These are phyloP conservation scores for Strobilomyces echinocephalus DNA, from an alignment of 768 basidiomycete species.

Conservation along the genomic window DNA sequence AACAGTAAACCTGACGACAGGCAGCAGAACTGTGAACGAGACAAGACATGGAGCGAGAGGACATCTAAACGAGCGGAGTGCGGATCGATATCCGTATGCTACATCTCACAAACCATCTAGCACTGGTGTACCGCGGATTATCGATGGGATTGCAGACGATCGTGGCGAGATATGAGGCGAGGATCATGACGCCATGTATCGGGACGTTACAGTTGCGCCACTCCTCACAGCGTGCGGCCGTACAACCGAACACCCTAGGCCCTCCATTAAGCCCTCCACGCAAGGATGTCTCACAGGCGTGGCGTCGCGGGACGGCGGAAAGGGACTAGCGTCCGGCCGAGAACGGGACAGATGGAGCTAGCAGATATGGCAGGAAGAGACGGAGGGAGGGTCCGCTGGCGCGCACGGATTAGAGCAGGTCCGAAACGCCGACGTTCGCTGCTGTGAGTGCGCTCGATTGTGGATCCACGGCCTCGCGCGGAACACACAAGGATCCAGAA, in stretches of 20 bases:
- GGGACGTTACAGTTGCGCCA: too few species aligned
- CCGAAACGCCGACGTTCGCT: conserved; percentile 7
- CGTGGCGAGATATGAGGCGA: conserved; percentile 1
- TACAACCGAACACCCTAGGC: conserved; percentile 11
- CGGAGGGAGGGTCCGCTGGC: neutral
- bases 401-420: too few species aligned
- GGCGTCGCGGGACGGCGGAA: neutral
- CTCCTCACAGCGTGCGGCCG: too few species aligned
- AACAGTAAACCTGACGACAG: conserved; percentile 3
- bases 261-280: conserved; percentile 15
- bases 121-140: conserved; percentile 9
- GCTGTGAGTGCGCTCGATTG: too few species aligned
- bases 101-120: neutral
- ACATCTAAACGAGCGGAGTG: conserved; percentile 12
- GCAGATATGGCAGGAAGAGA: conserved; percentile 14
- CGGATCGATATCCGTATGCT: conserved; percentile 14
- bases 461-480: conserved; percentile 5
- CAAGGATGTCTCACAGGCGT: conserved; percentile 4
- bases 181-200: conserved; percentile 8
- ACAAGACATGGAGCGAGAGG: conserved; percentile 1
- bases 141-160: conserved; percentile 20
- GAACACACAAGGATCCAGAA: conserved; percentile 5
- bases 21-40: conserved; percentile 5
- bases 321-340: neutral
- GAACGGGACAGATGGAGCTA: conserved; percentile 17